A percentile compares a stretch with the other conserved stretches of the same genome.
Evolutionary conservation across 768 basidiomycete genomes (phyloP).

Genomic region (Amanita phalloides): DNA sequence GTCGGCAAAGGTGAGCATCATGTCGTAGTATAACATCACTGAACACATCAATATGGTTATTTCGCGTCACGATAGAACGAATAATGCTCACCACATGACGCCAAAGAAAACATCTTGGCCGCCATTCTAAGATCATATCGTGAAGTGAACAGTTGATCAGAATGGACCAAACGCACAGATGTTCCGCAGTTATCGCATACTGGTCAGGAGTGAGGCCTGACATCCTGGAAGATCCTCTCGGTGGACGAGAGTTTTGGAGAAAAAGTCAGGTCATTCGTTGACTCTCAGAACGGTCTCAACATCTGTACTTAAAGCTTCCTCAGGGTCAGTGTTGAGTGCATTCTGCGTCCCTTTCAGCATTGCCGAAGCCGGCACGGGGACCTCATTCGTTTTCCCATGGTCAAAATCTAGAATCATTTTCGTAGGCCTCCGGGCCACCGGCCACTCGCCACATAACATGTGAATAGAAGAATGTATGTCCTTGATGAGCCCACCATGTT

Average conservation of each 20-base stretch:
- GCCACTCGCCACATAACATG: too few relatives aligned
- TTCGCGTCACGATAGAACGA: neutral
- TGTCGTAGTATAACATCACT: slow-evolving; percentile 29
- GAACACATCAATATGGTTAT: neutral
- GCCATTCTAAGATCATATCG: slow-evolving; percentile 15
- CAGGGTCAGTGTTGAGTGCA: neutral
- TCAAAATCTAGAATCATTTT: too few relatives aligned
- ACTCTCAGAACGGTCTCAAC: neutral
- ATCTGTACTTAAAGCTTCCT: neutral
- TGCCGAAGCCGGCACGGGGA: too few relatives aligned
- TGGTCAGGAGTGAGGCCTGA: slow-evolving; percentile 7
- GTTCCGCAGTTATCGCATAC: slow-evolving; percentile 8
- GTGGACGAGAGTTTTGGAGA: neutral
- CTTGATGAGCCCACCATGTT: neutral
- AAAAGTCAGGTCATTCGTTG: neutral
- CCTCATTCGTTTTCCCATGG: too few relatives aligned
- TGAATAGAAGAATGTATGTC: too few relatives aligned
- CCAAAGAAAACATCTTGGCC: slow-evolving; percentile 25
- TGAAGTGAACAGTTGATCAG: neutral
- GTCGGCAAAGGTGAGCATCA: slow-evolving; percentile 21
- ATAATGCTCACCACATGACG: slow-evolving; percentile 21
- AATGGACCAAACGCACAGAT: slow-evolving; percentile 9
- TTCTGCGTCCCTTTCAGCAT: too few relatives aligned
- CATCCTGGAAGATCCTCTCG: neutral
- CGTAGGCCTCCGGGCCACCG: too few relatives aligned